Base-by-base conservation (phyloP, 2,329 filamentous ascomycete genomes). In the Ophiostoma populinum region DNA sequence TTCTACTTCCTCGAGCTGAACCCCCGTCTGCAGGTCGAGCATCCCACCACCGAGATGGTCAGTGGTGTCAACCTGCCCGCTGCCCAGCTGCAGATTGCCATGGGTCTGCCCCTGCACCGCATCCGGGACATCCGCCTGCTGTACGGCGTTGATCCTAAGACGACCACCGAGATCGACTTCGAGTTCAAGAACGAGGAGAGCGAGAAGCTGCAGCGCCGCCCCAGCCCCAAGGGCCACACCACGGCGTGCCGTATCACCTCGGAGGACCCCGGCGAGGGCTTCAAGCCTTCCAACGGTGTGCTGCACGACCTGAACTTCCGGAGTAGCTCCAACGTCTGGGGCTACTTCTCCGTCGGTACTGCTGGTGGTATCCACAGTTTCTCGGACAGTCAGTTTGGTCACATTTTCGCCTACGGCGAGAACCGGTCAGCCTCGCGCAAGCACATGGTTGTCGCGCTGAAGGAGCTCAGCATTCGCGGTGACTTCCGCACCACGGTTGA, bases 1-100 rank as follows among this genome's bases (percentile, higher is more conserved):
- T 98, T 98, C 65, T 98, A 95, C 70, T 98, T 98, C 66, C 66
- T 98, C 45, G 90, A 98, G 62, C 63, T 98, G 52, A 98, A 98
- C 65, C 90, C 90, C 33, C 83, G 90, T 82, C 79, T 98, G 37
- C 90, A 98, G 63, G 90, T 98, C 60, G 90, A 98, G 71, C 90
- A 98, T 63, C 90, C 90, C 30, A 98, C 87, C 35, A 98, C 90
- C 19, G 90, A 98, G 58, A 98, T 98, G 90, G 90, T 98, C 45
- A 92, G 80, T 49, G 90, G 92, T 54, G 90, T 98, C 53, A 93
- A 95, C 60, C 60, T 98, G 54, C 90, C 90, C 34, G 90, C 92
- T 43, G 90, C 90, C 36, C 90, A 98, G 64, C 79, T 98, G 35
- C 90, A 98, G 65, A 79, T 98, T 62, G 90, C 90, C 51, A 98